phyloP scores from a whole-genome alignment of 305 asterid genomes.

The Rubia tinctorum region DNA sequence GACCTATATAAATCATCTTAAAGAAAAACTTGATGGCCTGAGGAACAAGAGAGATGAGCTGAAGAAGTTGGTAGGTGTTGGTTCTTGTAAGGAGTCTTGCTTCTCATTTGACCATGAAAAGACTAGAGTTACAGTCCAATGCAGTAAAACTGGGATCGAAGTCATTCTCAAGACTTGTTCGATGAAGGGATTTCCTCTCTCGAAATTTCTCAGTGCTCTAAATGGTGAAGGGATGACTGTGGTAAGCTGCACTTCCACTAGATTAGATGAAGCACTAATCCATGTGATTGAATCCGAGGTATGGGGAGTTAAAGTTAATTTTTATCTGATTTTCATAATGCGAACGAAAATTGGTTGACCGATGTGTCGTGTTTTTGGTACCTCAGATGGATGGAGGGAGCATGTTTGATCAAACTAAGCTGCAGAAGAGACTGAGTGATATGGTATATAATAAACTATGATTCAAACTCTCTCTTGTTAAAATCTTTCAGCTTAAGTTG shows the following conservation, averaged over 20 bases:
- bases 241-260: not conserved
- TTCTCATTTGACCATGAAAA: not conserved
- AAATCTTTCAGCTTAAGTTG: not conserved
- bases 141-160: not conserved
- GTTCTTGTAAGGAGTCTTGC: not conserved
- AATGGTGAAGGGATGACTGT: not conserved
- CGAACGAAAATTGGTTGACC: not conserved
- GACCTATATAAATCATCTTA: constrained; percentile 26
- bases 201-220: not conserved
- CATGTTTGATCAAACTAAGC: constrained; percentile 8
- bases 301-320: not conserved
- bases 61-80: not conserved
- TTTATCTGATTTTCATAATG: not conserved
- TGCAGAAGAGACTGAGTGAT: constrained; percentile 14
- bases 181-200: not conserved
- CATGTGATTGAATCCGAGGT: constrained; percentile 18
- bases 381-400: constrained; percentile 6
- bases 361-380: not conserved
- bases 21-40: constrained; percentile 21
- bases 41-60: constrained; percentile 20
- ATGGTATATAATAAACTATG: not conserved
- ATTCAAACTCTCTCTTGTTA: not conserved
- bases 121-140: not conserved
- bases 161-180: not conserved
- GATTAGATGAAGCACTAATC: constrained; percentile 1